phyloP scores from a whole-genome alignment of 2,329 filamentous ascomycete genomes.

The Xylariaceae sp. region DNA sequence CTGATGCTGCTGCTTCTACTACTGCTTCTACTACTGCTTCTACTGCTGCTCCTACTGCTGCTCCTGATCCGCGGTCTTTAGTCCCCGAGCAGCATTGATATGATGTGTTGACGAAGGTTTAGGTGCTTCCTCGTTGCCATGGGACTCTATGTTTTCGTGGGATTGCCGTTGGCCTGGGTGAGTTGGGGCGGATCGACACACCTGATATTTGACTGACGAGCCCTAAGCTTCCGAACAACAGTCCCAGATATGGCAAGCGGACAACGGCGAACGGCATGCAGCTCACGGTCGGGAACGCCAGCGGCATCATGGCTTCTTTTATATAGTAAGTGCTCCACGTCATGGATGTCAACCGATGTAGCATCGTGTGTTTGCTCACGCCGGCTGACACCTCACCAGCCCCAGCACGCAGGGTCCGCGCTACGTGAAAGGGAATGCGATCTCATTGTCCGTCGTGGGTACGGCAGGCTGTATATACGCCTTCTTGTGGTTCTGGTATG shows the following conservation, averaged over 20 bases:
- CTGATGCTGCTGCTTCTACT: no score
- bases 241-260: constrained; percentile 68
- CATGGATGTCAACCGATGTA: no score
- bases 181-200: constrained; percentile 8
- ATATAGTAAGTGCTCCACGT: constrained; percentile 35
- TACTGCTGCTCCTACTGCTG: no score
- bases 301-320: constrained; percentile 68
- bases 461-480: constrained; percentile 45
- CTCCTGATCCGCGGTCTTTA: no score
- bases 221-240: constrained; percentile 51
- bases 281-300: constrained; percentile 60
- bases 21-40: no score
- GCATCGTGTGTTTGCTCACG: not conserved
- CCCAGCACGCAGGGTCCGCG: constrained; percentile 42
- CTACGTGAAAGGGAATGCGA: constrained; percentile 55
- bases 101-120: no score
- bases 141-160: constrained; percentile 58
- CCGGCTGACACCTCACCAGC: constrained; percentile 22
- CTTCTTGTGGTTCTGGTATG: constrained; percentile 47
- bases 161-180: constrained; percentile 48
- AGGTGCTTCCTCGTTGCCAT: constrained; percentile 67
- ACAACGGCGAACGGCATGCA: constrained; percentile 66
- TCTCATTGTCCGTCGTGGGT: constrained; percentile 51
- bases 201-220: constrained; percentile 2
- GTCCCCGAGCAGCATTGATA: no score